Evolutionary conservation across 345 rosid genomes (phyloP), one percentile per base, ranked within the genome.

Genomic region (Sonneratia caseolaris): DNA sequence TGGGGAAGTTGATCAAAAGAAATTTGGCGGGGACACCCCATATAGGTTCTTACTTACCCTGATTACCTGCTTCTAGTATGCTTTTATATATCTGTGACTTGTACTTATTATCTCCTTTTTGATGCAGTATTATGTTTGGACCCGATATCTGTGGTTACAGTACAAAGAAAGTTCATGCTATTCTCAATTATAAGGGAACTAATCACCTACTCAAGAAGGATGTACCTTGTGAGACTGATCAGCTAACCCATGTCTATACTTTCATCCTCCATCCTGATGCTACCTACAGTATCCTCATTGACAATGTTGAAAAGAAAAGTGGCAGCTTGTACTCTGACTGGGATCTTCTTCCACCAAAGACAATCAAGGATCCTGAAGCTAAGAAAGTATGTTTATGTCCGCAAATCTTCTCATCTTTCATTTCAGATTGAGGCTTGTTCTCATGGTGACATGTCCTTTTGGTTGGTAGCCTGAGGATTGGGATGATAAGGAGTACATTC

Each of bases 151-250:
- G 99, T 80, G 99, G 99, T 66, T 86, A 90, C 86, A 90, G 88
- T 83, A 95, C 99, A 16, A 95, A 92, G 88, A 95, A 95, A 84
- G 99, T 95, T 21, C 99, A 95, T 78, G 92, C 99, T 51, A 95
- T 95, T 82, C 96, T 95, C 67, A 89, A 72, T 78, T 88, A 95
- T 88, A 92, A 90, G 22, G 86, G 68, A 14, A 62, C 90, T 32
- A 95, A 95, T 89, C 89, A 90, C 75, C 73, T 95, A 83, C 88
- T 95, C 84, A 95, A 95, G 89, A 89, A 95, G 91, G 99, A 95
- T 24, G 98, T 95, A 53, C 89, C 98, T 36, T 95, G 99, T 76
- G 99, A 95, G 79, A 95, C 99, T 73, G 99, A 95, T 84, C 98
- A 95, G 82, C 94, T 95, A 71, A 84, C 91, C 71, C 99, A 92